A percentile compares a stretch with the other conserved stretches of the same genome.
Evolutionary conservation across 2,329 filamentous ascomycete genomes (phyloP).

Genomic region (Alternaria hordeiaustralica): DNA sequence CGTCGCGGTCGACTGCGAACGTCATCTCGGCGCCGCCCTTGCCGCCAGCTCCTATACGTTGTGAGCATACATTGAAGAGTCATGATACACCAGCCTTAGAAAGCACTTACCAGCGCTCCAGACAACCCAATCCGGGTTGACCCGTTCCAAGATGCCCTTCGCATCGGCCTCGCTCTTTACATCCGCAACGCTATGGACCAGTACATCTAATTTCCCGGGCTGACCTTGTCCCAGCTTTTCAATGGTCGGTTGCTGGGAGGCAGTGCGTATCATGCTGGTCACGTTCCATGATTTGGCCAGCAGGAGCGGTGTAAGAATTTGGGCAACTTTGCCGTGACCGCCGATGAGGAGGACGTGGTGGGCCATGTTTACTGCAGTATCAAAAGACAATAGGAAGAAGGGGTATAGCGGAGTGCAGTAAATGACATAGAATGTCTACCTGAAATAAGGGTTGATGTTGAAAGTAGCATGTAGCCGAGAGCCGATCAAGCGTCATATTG

Average conservation of each 20-base stretch:
- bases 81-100: not conserved
- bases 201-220: constrained; percentile 69
- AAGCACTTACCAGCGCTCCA: constrained; percentile 67
- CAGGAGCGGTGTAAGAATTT: constrained; percentile 76
- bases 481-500: not conserved
- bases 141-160: constrained; percentile 65
- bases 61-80: not conserved
- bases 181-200: constrained; percentile 75
- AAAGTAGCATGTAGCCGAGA: not conserved
- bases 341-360: constrained; percentile 71
- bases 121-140: constrained; percentile 70
- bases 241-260: constrained; percentile 71
- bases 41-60: constrained; percentile 58
- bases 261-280: constrained; percentile 76
- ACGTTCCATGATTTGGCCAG: constrained; percentile 77
- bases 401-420: not conserved
- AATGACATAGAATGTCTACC: not conserved
- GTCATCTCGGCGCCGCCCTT: constrained; percentile 60
- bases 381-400: not conserved
- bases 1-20: constrained; percentile 60
- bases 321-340: constrained; percentile 80
- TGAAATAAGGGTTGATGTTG: not conserved
- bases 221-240: constrained; percentile 65
- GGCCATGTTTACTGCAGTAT: constrained; percentile 27
- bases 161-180: constrained; percentile 69